phyloP scores from a whole-genome alignment of 495 filamentous ascomycete genomes.

The Filosporella fistucella region DNA sequence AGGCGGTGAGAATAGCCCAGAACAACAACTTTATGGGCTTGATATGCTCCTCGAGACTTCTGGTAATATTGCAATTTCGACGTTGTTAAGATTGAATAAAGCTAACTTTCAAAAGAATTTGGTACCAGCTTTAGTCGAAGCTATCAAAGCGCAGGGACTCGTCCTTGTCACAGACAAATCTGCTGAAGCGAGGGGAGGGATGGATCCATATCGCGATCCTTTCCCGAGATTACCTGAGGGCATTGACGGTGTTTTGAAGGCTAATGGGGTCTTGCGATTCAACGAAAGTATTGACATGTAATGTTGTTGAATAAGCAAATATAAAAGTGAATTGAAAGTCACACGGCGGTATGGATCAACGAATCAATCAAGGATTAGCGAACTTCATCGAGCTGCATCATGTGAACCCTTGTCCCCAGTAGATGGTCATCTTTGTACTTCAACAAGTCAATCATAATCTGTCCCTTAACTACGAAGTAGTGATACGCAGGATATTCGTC shows the following conservation, averaged over 20 bases:
- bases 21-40: slow-evolving; percentile 98
- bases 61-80: slow-evolving; percentile 53
- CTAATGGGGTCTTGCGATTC: slow-evolving; percentile 83
- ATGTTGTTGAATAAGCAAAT: neutral
- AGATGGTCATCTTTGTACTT: too few species aligned
- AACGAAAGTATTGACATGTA: slow-evolving; percentile 94
- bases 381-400: too few species aligned
- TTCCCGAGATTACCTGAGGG: slow-evolving; percentile 52
- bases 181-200: slow-evolving; percentile 27
- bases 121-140: slow-evolving; percentile 85
- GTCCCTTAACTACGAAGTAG: too few species aligned
- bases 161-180: slow-evolving; percentile 90
- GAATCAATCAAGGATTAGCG: too few species aligned
- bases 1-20: slow-evolving; percentile 87
- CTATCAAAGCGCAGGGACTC: slow-evolving; percentile 89
- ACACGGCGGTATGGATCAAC: too few species aligned
- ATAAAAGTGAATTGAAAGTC: too few species aligned
- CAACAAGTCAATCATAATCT: too few species aligned
- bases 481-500: too few species aligned
- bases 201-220: slow-evolving; percentile 28
- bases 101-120: slow-evolving; percentile 60
- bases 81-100: neutral
- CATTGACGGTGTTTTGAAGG: slow-evolving; percentile 81
- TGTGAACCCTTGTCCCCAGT: too few species aligned
- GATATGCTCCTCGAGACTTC: slow-evolving; percentile 77